Base-by-base conservation (phyloP, 352 stramenopile genomes). In the Saprolegnia diclina region DNA sequence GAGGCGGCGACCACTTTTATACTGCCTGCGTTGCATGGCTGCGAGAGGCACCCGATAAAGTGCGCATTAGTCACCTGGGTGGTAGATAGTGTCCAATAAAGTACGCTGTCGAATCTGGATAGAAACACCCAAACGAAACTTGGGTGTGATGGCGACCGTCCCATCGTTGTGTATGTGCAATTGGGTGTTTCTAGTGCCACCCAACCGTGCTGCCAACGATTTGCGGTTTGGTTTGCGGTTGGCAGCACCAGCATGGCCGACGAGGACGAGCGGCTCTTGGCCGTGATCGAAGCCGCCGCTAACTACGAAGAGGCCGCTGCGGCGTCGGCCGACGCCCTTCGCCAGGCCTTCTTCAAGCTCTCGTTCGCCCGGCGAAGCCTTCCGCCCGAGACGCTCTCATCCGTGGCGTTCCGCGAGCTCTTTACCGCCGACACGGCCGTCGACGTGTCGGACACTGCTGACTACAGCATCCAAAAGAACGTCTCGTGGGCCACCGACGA, bases 331-430 rank as follows among this genome's bases (percentile, higher is more conserved):
- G 29, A 69, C 19, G 13, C 19, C 32, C 63, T 69, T 24, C 42
- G 45, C 18, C 29, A 10, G 4, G 63, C 63, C 9, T 69, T 69
- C 44, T 69, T 69, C 37, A 69, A 69, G 26, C 45, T 69, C 22
- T 62, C 63, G 5, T 13, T 42, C 9, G 63, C 63, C 18, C 53
- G 54, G 16, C 63, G 53, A 21, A 59, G 38, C 26, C 29, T 69
- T 10, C 19, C 63, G 2, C 40, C 63, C 5, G 63, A 69, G 40
- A 52, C 54, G 14, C 46, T 69, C n/a, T 69, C 63, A n/a, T 59
- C 45, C 0, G 10, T 55, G 5, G 46, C 63, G 5, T 69, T 54
- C 42, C 24, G 35, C 5, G 63, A 69, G 22, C 7, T 44, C 19
- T 69, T 69, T 21, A 37, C 46, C 19, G 63, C 63, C 29, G 54